phyloP scores from a whole-genome alignment of 768 basidiomycete genomes.

The Ramaria rubella region DNA sequence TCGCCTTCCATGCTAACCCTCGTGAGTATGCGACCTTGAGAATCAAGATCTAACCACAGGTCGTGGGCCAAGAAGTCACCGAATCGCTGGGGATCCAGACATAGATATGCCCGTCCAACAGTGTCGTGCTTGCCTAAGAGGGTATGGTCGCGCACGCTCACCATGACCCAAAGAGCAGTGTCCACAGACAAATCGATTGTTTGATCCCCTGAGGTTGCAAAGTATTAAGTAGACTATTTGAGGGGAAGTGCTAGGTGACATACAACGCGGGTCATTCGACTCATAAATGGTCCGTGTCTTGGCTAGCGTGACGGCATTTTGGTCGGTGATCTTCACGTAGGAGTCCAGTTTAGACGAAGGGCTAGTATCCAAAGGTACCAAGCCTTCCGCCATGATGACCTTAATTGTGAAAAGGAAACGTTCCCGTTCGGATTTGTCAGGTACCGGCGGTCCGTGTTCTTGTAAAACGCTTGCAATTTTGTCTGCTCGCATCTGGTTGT shows the following conservation, averaged over 20 bases:
- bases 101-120: constrained; percentile 86
- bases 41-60: constrained; percentile 86
- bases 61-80: constrained; percentile 89
- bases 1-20: constrained; percentile 98
- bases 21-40: constrained; percentile 74
- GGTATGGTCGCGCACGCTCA: constrained; percentile 86
- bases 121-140: constrained; percentile 90
- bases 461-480: constrained; percentile 62
- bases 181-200: constrained; percentile 93
- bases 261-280: constrained; percentile 82
- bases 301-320: constrained; percentile 79
- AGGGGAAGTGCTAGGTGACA: constrained; percentile 23
- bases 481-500: constrained; percentile 86
- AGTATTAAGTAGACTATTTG: neutral
- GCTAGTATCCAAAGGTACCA: constrained; percentile 70
- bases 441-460: constrained; percentile 56
- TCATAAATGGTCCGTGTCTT: constrained; percentile 98
- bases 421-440: constrained; percentile 58
- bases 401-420: constrained; percentile 91
- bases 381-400: constrained; percentile 82
- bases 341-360: constrained; percentile 82
- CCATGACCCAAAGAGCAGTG: constrained; percentile 94
- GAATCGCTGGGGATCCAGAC: constrained; percentile 82
- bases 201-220: constrained; percentile 72
- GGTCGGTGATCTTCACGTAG: constrained; percentile 92